Conservation (phyloP, 2,329 filamentous ascomycete species). For the Diplodia intermedia region DNA sequence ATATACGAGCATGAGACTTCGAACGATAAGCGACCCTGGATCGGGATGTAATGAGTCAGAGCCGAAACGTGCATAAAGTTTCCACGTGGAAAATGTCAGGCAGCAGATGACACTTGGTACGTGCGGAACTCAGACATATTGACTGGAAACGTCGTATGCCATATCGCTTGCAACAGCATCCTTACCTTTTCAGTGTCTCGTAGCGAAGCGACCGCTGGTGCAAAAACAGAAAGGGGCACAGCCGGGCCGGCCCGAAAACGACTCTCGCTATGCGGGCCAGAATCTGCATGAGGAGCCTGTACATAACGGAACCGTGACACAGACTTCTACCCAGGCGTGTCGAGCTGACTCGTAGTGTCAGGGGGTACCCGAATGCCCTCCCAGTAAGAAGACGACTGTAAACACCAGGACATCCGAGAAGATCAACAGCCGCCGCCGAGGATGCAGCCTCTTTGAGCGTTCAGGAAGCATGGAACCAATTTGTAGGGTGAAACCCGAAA, state of each 20-base stretch:
- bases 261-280: neutral
- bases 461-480: too few species aligned
- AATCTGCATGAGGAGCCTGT: too few species aligned
- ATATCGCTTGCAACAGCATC: neutral
- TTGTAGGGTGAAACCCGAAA: too few species aligned
- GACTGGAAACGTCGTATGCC: neutral
- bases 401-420: too few species aligned
- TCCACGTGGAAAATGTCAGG: neutral
- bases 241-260: neutral
- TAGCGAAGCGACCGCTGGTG: neutral
- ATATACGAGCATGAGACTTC: too few species aligned
- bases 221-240: neutral
- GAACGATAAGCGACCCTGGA: constrained; percentile 16
- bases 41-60: neutral
- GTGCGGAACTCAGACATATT: neutral
- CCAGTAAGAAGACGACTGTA: too few species aligned
- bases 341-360: too few species aligned
- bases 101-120: neutral
- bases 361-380: too few species aligned
- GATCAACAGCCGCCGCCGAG: too few species aligned
- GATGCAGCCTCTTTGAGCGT: too few species aligned
- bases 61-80: neutral
- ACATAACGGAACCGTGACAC: too few species aligned
- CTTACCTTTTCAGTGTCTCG: neutral
- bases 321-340: too few species aligned